A percentile compares a stretch with the other conserved stretches of the same genome.
Conservation (phyloP, 2,329 filamentous ascomycete genomes). For the Penicillium sp. region DNA sequence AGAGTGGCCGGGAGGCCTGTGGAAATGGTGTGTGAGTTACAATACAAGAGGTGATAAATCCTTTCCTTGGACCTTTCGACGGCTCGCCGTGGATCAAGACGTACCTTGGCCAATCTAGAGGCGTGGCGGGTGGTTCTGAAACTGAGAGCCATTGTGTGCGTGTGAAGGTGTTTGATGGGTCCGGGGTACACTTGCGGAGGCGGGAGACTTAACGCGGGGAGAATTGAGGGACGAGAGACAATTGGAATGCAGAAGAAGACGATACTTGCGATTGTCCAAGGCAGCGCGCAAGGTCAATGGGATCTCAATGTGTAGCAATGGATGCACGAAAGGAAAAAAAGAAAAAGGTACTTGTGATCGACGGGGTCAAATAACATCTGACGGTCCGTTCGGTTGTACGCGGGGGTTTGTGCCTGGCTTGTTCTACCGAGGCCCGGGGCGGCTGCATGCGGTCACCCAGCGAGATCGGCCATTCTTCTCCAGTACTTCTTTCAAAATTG, state of each 20-base stretch:
- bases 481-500: neutral
- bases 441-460: slow-evolving; percentile 26
- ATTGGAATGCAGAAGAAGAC: neutral
- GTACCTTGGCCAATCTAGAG: slow-evolving; percentile 40
- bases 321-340: neutral
- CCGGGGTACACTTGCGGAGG: slow-evolving; percentile 28
- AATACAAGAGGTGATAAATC: neutral
- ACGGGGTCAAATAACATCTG: slow-evolving; percentile 8
- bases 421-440: slow-evolving; percentile 27
- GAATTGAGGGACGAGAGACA: slow-evolving; percentile 7
- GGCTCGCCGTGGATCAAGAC: neutral
- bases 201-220: slow-evolving; percentile 26
- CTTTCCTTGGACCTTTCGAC: neutral
- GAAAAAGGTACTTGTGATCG: slow-evolving; percentile 17
- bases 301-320: neutral
- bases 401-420: slow-evolving; percentile 13
- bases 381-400: slow-evolving; percentile 24
- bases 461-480: slow-evolving; percentile 3
- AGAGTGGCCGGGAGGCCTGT: slow-evolving; percentile 25
- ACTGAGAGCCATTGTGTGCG: slow-evolving; percentile 34
- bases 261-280: neutral
- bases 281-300: neutral
- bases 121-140: slow-evolving; percentile 43
- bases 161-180: slow-evolving; percentile 13
- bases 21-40: slow-evolving; percentile 10